These are phyloP conservation scores for Paecilomyces sp. DNA, from an alignment of 2,329 filamentous ascomycete genomes.

Conservation along the genomic window DNA sequence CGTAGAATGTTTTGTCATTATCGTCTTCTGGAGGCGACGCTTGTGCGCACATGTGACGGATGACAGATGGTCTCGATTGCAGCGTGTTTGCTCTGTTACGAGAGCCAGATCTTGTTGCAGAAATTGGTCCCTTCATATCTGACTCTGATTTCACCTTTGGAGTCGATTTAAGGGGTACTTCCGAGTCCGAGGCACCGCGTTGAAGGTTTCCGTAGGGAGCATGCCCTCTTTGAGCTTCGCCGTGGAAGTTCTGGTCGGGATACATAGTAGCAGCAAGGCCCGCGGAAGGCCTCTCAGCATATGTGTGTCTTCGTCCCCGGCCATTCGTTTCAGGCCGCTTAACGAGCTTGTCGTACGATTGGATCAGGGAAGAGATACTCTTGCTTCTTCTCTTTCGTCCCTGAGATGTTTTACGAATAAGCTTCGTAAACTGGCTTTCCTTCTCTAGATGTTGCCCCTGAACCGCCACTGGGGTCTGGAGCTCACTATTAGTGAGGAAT, in stretches of 20 bases:
- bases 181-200: not conserved
- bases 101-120: not conserved
- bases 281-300: conserved; percentile 29
- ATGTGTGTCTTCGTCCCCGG: conserved; percentile 31
- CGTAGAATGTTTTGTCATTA: conserved; percentile 12
- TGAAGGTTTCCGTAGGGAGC: not conserved
- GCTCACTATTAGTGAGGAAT: conserved; percentile 11
- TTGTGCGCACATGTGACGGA: conserved; percentile 16
- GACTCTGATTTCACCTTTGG: conserved; percentile 8
- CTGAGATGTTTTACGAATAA: conserved; percentile 24
- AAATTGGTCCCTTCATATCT: conserved; percentile 18
- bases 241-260: conserved; percentile 2
- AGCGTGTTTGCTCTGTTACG: not conserved
- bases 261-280: conserved; percentile 18
- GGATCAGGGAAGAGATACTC: conserved; percentile 16
- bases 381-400: conserved; percentile 16
- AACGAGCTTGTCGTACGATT: conserved; percentile 12
- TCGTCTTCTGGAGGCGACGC: conserved; percentile 15
- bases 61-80: not conserved
- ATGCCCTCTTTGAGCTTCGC: not conserved
- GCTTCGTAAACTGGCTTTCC: conserved; percentile 22
- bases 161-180: conserved; percentile 4
- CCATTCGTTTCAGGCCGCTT: conserved; percentile 12
- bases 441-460: conserved; percentile 13
- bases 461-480: conserved; percentile 5